Base-by-base conservation (phyloP, 2,329 filamentous ascomycete species). In the Zymoseptoria tritici region DNA sequence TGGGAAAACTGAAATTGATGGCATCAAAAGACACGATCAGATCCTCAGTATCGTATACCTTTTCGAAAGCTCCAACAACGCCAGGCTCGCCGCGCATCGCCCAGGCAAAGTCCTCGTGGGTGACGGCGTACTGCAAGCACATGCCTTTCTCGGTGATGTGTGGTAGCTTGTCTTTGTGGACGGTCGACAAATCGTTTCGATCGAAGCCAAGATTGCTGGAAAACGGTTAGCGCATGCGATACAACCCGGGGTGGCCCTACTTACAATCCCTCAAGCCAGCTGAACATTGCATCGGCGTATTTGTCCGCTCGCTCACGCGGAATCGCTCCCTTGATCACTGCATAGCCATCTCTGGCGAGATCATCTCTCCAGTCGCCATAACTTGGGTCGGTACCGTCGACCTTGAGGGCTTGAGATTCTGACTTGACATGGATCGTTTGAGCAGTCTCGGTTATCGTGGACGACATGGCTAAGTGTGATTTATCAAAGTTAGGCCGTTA, bases 21-120 rank as follows among this genome's bases (percentile, higher is more conserved):
- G 75, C 76, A 60, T 81, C 79, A 61, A 80, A 81, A 0, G 79
- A 80, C 1, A 80, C 79, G 22, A 81, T 74, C 21, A 81, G 66
- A 54, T 81, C 78, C 54, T 76, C 66, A 1, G 77, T 78, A 16
- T 72, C 73, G 58, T 76, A 80, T 4, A 80, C 73, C 66, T 77
- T 77, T 62, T 76, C 78, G 55, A 81, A 81, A 1, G 78, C 72
- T 2, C 68, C 70, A 13, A 81, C 70, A 0, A 81, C 77, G 2
- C 77, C 78, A 9, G 77, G 77, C 68, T 81, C 79, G 2, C 72
- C 70, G n/a, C 78, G 76, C n/a, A 80, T 71, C 8, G 72, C 72
- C 79, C 79, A 81, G 3, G 77, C 75, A 62, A 80, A 81, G 60
- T 77, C 72, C 61, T 81, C 80, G 61, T 82, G 80, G 1, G 74